Evolutionary conservation across 139 green algal species (phyloP), one percentile per base, ranked within the genome.

Genomic region (Gonium pectorale): DNA sequence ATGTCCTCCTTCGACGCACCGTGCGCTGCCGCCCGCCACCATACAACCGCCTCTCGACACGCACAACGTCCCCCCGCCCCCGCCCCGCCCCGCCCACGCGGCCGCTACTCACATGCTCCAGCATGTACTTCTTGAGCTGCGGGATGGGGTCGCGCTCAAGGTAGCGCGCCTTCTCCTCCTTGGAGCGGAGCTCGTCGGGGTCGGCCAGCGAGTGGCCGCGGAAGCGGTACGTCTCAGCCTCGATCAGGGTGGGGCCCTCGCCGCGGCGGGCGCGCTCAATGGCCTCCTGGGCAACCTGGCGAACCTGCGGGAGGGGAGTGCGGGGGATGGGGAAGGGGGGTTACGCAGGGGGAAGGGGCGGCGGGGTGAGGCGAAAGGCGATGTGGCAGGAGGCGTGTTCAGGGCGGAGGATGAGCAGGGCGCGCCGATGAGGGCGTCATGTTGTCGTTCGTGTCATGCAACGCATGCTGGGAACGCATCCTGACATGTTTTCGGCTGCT

Each of bases 151-250:
- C 68, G 54, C 88, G 67, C 59, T 92, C 94, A 80, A 64, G 56
- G 81, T 96, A 99, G 64, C 93, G 52, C 8, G 94, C 96, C 92
- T 99, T 99, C 93, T 99, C 96, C 88, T 97, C 94, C 88, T 96
- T 83, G 35, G 40, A 56, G 52, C 97, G 91, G 79, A 99, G 95
- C 92, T 99, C 97, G 90, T 99, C 97, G 41, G 97, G 97, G 90
- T 99, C 97, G 7, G 97, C 97, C 81, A 99, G 92, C 24, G 97
- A 99, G 92, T 99, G 97, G 81, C 97, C 97, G 56, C 97, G 90
- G 96, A 98, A 99, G 77, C 97, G 94, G 95, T 99, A 99, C 0
- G 97, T 99, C 91, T 99, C 95, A 2, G 89, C 93, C 94, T 99
- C 97, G 73, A 99, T 99, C 38, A 99, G 92, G 0, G 97, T 99